A percentile compares a stretch with the other conserved stretches of the same genome.
These are phyloP conservation scores for Xylaria telfairii DNA, from an alignment of 495 filamentous ascomycete genomes.

Conservation along the genomic window DNA sequence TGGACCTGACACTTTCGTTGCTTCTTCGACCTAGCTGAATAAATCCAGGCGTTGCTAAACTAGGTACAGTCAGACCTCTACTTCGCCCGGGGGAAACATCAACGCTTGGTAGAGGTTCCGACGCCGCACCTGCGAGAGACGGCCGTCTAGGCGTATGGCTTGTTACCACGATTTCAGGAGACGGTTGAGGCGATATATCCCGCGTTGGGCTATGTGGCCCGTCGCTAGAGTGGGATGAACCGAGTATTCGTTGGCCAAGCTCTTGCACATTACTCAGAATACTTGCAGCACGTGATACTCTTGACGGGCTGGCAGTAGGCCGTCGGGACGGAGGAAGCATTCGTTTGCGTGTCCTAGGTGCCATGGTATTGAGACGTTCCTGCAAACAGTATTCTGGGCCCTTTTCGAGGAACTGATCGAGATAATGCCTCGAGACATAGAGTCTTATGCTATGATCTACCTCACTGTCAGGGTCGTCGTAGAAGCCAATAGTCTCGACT, in stretches of 20 bases:
- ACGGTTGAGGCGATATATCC: constrained; percentile 23
- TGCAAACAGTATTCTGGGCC: constrained; percentile 51
- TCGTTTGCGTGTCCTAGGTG: constrained; percentile 24
- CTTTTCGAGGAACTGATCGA: constrained; percentile 56
- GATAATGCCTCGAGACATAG: constrained; percentile 58
- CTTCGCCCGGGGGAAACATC: constrained; percentile 25
- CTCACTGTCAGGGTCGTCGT: constrained; percentile 58
- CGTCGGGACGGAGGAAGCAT: constrained; percentile 19
- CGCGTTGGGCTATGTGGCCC: constrained; percentile 9
- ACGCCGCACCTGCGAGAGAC: constrained; percentile 28
- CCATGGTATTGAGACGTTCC: constrained; percentile 47
- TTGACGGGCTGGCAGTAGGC: constrained; percentile 25
- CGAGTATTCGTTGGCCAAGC: constrained; percentile 32
- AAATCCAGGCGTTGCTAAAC: constrained; percentile 32
- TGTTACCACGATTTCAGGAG: constrained; percentile 48
- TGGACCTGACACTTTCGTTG: constrained; percentile 20
- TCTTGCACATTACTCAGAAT: constrained; percentile 35
- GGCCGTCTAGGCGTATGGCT: constrained; percentile 34
- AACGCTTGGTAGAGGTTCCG: constrained; percentile 30
- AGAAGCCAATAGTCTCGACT: constrained; percentile 67
- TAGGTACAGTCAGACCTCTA: constrained; percentile 38
- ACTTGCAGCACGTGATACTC: constrained; percentile 25
- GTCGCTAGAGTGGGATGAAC: constrained; percentile 26
- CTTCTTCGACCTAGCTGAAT: constrained; percentile 39
- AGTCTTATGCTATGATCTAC: constrained; percentile 54